Base-by-base conservation (phyloP, 176 grass and related monocot species). In the Bonia amplexicaulis region DNA sequence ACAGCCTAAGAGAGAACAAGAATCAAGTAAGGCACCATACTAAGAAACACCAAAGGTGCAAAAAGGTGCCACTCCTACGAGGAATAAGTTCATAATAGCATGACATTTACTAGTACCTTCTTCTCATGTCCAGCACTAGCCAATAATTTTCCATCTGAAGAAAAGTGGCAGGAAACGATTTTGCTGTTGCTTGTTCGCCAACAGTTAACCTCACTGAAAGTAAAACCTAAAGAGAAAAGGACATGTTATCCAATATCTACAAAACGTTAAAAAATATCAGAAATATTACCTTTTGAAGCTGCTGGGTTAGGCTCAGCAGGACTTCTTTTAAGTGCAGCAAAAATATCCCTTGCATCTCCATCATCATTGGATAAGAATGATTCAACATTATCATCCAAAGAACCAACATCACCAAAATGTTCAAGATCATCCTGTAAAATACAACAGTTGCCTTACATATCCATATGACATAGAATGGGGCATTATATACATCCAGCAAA, bases 51-150 rank as follows among this genome's bases (percentile, higher is more conserved):
- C 23, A 69, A 47, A 16, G 44, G 69, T 75, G 53, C 40, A 61
- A 33, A 86, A 76, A 78, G 9, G 33, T 69, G 44, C 33, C 61
- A 76, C 17, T 81, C 58, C 41, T 51, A 63, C 61, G 62, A 42
- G 33, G 27, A 86, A 58, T 73, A 59, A 66, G 78, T 33, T 35
- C 61, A 81, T 25, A 78, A 84, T 42, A 52, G 48, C 27, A 84
- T 22, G 66, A 4, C 14, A 84, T 49, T 71, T 67, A 66, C 25
- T 58, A 19, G 66, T 89, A 94, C 97, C 97, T 94, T 99, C 80
- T 94, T 99, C 61, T 99, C 97, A 88, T 99, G 97, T 42, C 97
- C 93, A 84, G 97, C 97, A 89, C 93, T 94, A 74, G 97, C 97
- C 71, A 99, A 85, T 64, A 92, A 89, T 76, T 99, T 99, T 27